Evolutionary conservation across 2,329 filamentous ascomycete species (phyloP), one percentile per base, ranked within the genome.

Genomic region (Penicillium verrucosum): DNA sequence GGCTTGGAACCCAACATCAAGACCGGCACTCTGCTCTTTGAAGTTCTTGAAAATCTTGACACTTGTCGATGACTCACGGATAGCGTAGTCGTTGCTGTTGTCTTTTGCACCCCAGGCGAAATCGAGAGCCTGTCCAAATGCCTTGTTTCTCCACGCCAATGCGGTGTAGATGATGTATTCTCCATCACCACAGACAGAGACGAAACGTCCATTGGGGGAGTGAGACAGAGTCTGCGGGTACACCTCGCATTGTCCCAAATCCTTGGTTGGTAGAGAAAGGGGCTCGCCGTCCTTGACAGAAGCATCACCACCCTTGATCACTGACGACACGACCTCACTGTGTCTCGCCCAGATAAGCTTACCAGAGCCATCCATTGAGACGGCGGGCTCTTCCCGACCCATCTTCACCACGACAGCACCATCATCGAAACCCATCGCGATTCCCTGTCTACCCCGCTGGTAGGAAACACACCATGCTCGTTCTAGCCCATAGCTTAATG

Each of bases 121-220:
- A 77, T 99, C 94, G 51, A 97, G 79, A 7, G 93, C 94, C 40
- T 90, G 92, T 23, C 94, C 94, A 69, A 99, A 99, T 4, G 92
- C 92, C 80, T 97, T 97, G 78, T 99, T 97, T 72, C 94, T 87
- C 84, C 95, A 96, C 3, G 93, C 93, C 57, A 97, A 83, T 54
- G 94, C 92, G 29, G 94, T 97, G 79, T 97, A 97, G 69, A 97
- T 96, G 73, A 97, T 97, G 78, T 97, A 99, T 76, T 99, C 94
- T 60, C 94, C 94, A 72, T 99, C 94, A 64, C 94, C 94, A 64
- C 93, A 97, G 2, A 92, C 88, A 18, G 89, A 89, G 47, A 94
- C 90, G 65, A 94, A 94, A 59, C 92, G 86, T 50, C 92, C 92
- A 67, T 99, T 99, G 36, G 94, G 90, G n/a, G 92, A 97, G 78